Evolutionary conservation across 805 yeast genomes (phyloP).

Genomic region (Ogataea nakhonphanomensis): DNA sequence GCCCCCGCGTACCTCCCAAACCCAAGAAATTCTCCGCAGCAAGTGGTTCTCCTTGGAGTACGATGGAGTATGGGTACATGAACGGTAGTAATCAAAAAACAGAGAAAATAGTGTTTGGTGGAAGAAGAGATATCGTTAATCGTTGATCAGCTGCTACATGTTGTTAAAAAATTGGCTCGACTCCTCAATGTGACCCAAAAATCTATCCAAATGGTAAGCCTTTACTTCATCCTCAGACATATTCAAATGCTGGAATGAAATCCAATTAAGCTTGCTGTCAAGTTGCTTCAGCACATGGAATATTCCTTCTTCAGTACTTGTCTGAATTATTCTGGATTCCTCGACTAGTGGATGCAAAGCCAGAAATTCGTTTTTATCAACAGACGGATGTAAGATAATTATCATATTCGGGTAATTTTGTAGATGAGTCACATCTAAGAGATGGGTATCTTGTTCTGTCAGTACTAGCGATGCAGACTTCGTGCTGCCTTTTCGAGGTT

Average conservation of each 20-base stretch:
- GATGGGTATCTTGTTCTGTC: slow-evolving; percentile 9
- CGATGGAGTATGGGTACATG: slow-evolving; percentile 58
- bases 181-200: slow-evolving; percentile 23
- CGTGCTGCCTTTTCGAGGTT: too few species aligned
- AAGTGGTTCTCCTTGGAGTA: slow-evolving; percentile 47
- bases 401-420: slow-evolving; percentile 22
- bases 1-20: slow-evolving; percentile 51
- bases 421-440: slow-evolving; percentile 13
- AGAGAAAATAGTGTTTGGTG: slow-evolving; percentile 54
- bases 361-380: slow-evolving; percentile 17
- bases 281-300: slow-evolving; percentile 56
- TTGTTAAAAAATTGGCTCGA: slow-evolving; percentile 9
- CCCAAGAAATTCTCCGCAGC: slow-evolving; percentile 42
- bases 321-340: slow-evolving; percentile 38
- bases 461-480: slow-evolving; percentile 20
- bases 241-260: slow-evolving; percentile 21
- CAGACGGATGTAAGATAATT: slow-evolving; percentile 27
- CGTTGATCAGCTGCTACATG: slow-evolving; percentile 6
- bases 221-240: slow-evolving; percentile 14
- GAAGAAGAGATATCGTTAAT: slow-evolving; percentile 41
- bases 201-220: slow-evolving; percentile 25
- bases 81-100: slow-evolving; percentile 52
- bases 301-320: slow-evolving; percentile 47
- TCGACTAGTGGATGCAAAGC: slow-evolving; percentile 18
- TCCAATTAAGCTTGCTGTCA: slow-evolving; percentile 23